Base-by-base conservation (phyloP, 495 filamentous ascomycete genomes). In the Neurospora sp. region DNA sequence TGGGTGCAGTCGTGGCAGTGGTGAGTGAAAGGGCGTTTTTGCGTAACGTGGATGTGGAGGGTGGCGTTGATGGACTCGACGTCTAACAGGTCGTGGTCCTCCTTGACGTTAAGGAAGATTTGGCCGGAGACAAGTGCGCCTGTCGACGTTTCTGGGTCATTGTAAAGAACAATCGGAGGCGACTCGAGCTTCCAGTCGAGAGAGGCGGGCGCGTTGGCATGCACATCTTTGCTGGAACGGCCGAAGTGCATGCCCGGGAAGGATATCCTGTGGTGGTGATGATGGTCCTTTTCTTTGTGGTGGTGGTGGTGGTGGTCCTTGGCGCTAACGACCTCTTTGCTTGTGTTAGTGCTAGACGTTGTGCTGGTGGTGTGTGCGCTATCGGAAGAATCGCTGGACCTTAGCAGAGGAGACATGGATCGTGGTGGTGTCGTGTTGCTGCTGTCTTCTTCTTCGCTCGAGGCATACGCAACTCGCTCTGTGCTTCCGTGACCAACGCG, bases 61-160 rank as follows among this genome's bases (percentile, higher is more conserved):
- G 81, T 86, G 82, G 96, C 91, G 28, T 87, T 85, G 76, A 97
- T 90, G 43, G 82, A 86, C 39, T 91, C 89, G 66, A 98, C 81
- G n/a, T 87, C 88, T 42, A 94, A 81, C 6, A 82, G 80, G 2
- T 89, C 83, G 54, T 66, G 31, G 31, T 66, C 54, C 45, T 93
- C 90, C 54, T 87, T 84, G 78, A 97, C 85, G 37, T 86, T 81
- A n/a, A 97, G 80, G 73, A 90, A 88, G 74, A 98, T 83, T 72
- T 93, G 93, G 45, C 94, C 94, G 2, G 93, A 97, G 48, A 98
- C 88, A 43, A 99, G 83, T 8, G 96, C 94, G 71, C 96, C 96
- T 8, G 90, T 92, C 34, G 94, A 97, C 75, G 87, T 87, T 69
- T 90, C 85, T 1, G 93, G 85, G 9, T 86, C 83, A 24, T 93